Evolutionary conservation across 768 basidiomycete genomes (phyloP).

Genomic region (Guyanaporus albipodus): DNA sequence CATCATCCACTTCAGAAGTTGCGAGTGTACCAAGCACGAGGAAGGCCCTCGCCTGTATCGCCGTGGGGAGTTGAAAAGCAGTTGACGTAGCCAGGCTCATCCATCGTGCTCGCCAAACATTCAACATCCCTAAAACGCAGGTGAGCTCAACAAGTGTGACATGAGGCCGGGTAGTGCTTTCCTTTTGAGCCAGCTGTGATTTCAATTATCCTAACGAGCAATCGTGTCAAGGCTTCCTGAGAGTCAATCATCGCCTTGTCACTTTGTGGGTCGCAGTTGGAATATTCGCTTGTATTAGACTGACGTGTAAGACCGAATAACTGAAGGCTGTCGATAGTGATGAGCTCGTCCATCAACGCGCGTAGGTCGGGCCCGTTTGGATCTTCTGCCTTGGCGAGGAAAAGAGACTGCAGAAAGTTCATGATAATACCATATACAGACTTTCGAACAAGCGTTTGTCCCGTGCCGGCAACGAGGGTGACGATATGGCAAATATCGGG

Average conservation of each 20-base stretch:
- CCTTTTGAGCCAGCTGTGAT: constrained; percentile 66
- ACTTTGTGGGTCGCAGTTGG: constrained; percentile 47
- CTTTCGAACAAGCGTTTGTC: constrained; percentile 69
- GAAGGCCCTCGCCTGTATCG: constrained; percentile 86
- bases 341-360: constrained; percentile 57
- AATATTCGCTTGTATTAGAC: constrained; percentile 67
- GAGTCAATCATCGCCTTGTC: constrained; percentile 57
- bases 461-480: constrained; percentile 71
- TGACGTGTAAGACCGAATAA: constrained; percentile 71
- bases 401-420: constrained; percentile 78
- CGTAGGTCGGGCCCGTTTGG: constrained; percentile 55
- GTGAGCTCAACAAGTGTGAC: constrained; percentile 4
- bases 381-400: constrained; percentile 57
- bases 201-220: constrained; percentile 62
- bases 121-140: constrained; percentile 55
- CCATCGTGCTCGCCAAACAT: constrained; percentile 92
- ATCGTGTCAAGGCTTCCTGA: constrained; percentile 59
- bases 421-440: constrained; percentile 79
- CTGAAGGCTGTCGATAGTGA: constrained; percentile 51
- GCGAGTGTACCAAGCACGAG: constrained; percentile 80
- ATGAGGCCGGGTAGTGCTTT: constrained; percentile 31
- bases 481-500: constrained; percentile 82
- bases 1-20: constrained; percentile 83
- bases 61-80: constrained; percentile 85
- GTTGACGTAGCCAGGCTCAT: constrained; percentile 85